Evolutionary conservation across 2,329 filamentous ascomycete genomes (phyloP).

Genomic region (Colletotrichum brevisporum): DNA sequence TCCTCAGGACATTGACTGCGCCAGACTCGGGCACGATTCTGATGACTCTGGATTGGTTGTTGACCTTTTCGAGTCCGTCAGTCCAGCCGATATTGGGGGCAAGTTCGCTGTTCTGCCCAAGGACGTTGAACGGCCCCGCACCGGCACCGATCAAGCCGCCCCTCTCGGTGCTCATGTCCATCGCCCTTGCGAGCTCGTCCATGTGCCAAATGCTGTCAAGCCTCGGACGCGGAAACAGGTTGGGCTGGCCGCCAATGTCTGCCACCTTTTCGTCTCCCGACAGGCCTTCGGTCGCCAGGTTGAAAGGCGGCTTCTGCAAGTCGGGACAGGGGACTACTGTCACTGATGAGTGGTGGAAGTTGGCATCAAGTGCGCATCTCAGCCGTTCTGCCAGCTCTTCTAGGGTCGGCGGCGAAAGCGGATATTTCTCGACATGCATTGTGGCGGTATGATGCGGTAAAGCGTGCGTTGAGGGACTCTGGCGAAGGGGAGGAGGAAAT

Average conservation of each 20-base stretch:
- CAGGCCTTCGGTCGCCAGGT: conserved; percentile 56
- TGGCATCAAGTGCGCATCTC: conserved; percentile 39
- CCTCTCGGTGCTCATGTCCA: conserved; percentile 51
- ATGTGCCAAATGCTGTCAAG: conserved; percentile 52
- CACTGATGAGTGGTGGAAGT: conserved; percentile 45
- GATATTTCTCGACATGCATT: conserved; percentile 41
- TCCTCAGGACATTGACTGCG: conserved; percentile 43
- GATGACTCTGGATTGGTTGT: conserved; percentile 48
- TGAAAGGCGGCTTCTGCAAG: conserved; percentile 53
- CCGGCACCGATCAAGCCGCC: conserved; percentile 58
- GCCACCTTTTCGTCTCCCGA: conserved; percentile 55
- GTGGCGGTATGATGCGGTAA: not conserved
- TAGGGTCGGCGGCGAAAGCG: conserved; percentile 46
- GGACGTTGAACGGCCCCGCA: conserved; percentile 57
- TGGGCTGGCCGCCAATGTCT: conserved; percentile 60
- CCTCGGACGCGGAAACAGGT: conserved; percentile 54
- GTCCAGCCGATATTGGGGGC: conserved; percentile 54
- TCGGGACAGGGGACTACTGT: conserved; percentile 52
- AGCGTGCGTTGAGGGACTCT: too few species aligned
- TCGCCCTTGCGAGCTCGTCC: conserved; percentile 48
- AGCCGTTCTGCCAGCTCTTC: conserved; percentile 45
- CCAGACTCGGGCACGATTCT: conserved; percentile 44
- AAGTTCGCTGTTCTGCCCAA: conserved; percentile 59
- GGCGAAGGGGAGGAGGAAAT: too few species aligned
- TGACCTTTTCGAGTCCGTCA: conserved; percentile 41